Percentiles rank a stretch among this genome's conserved stretches.
Evolutionary conservation across 2,329 filamentous ascomycete genomes (phyloP).

Genomic region (Stenocarpella maydis): DNA sequence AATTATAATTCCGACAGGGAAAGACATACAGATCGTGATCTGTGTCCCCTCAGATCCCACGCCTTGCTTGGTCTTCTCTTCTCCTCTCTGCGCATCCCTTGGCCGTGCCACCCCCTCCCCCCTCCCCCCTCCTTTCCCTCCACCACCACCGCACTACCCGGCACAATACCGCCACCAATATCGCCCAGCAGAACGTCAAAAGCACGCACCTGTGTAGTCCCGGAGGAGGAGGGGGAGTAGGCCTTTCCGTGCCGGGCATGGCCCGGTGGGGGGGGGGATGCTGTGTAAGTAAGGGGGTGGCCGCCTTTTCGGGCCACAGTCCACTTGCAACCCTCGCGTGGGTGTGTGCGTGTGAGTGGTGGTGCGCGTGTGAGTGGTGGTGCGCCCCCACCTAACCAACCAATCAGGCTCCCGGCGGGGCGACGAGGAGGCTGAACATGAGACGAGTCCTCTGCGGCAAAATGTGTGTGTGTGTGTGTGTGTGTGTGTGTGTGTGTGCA

Average conservation of each 20-base stretch:
- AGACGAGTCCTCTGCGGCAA: slow-evolving; percentile 23
- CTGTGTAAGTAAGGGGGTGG: slow-evolving; percentile 19
- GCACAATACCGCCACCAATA: neutral
- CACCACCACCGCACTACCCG: neutral
- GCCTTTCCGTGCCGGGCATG: neutral
- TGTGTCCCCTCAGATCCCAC: slow-evolving; percentile 8
- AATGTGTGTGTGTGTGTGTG: too few species aligned
- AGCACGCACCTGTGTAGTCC: too few species aligned
- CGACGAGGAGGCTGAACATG: slow-evolving; percentile 30
- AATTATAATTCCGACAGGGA: slow-evolving; percentile 14
- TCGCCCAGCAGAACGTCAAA: neutral
- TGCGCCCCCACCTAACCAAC: too few species aligned
- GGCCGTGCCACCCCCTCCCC: too few species aligned
- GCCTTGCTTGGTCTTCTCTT: neutral
- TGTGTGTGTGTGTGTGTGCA: too few species aligned
- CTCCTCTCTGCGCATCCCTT: neutral
- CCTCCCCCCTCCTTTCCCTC: neutral
- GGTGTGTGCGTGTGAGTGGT: neutral
- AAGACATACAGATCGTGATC: slow-evolving; percentile 23
- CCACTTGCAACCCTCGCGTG: neutral
- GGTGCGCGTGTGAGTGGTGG: too few species aligned
- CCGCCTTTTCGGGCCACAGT: slow-evolving; percentile 17
- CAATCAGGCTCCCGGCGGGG: neutral
- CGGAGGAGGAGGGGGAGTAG: neutral
- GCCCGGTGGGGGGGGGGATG: neutral